phyloP scores from a whole-genome alignment of 345 rosid genomes.

The Brassica rapa region DNA sequence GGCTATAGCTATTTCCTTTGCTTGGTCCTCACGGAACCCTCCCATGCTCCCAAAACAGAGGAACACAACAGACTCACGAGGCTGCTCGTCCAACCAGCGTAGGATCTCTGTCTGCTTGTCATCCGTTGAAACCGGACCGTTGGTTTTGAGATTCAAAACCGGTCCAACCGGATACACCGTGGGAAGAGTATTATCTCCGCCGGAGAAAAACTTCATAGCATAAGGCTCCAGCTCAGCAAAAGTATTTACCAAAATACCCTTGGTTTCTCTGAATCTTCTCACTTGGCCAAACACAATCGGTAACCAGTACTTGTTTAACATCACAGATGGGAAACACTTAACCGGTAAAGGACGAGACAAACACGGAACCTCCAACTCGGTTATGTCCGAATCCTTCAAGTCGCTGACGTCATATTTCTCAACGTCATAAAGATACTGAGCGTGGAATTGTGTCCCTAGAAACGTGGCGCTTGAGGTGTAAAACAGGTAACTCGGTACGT shows the following conservation, averaged over 20 bases:
- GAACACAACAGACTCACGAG: constrained; percentile 53
- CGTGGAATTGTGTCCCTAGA: constrained; percentile 36
- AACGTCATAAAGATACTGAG: constrained; percentile 31
- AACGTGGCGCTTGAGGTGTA: constrained; percentile 48
- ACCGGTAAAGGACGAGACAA: constrained; percentile 44
- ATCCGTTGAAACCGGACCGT: neutral
- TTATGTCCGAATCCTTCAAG: constrained; percentile 40
- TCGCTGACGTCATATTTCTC: constrained; percentile 31
- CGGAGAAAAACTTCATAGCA: constrained; percentile 31
- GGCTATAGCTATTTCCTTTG: constrained; percentile 49
- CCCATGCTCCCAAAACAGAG: constrained; percentile 74
- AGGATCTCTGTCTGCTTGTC: constrained; percentile 29
- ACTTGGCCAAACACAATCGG: neutral
- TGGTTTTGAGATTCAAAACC: constrained; percentile 41
- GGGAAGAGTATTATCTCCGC: constrained; percentile 29
- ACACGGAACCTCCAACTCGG: constrained; percentile 41
- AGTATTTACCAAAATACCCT: constrained; percentile 56
- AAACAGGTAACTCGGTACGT: constrained; percentile 52
- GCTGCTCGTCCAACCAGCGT: constrained; percentile 62
- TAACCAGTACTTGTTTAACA: neutral
- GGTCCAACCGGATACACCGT: constrained; percentile 58
- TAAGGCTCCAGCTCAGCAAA: constrained; percentile 52
- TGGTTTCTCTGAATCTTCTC: constrained; percentile 28
- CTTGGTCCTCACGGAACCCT: constrained; percentile 49
- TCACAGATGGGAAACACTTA: constrained; percentile 34